A percentile compares a stretch with the other conserved stretches of the same genome.
Conservation (phyloP, 345 rosid species). For the Citrus unshiu region DNA sequence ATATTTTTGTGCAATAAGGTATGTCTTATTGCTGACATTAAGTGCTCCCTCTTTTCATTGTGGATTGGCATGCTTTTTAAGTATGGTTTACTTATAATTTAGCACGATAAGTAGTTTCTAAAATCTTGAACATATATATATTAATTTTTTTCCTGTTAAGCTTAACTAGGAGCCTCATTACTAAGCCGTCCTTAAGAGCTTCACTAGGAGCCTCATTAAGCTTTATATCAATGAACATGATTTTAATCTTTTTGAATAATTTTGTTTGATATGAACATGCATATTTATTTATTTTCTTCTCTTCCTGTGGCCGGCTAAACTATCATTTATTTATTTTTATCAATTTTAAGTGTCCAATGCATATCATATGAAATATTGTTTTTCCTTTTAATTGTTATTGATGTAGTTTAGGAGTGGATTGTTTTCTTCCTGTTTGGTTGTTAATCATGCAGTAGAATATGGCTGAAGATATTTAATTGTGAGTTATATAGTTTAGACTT, state of each 20-base stretch:
- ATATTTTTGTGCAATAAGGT: conserved; percentile 32
- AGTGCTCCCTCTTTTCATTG: background rate
- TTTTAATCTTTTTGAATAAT: background rate
- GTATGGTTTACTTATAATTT: background rate
- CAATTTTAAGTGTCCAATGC: background rate
- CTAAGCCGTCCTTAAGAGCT: background rate
- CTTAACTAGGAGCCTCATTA: background rate
- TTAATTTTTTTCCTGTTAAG: background rate
- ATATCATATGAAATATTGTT: background rate
- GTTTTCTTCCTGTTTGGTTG: background rate
- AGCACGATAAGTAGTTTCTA: background rate
- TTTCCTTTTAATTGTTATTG: background rate
- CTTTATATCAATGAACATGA: background rate
- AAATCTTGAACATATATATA: background rate
- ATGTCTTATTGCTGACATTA: background rate
- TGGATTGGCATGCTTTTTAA: background rate
- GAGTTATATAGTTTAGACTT: background rate
- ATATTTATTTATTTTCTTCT: background rate
- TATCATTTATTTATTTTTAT: background rate
- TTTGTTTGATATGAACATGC: background rate
- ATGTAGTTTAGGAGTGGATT: background rate
- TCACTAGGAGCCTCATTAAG: background rate
- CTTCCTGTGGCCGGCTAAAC: background rate
- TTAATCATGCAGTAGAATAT: background rate
- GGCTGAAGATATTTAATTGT: background rate